A percentile compares a stretch with the other conserved stretches of the same genome.
These are phyloP conservation scores for Phytophthora syringae DNA, from an alignment of 352 stramenopile genomes.

Conservation along the genomic window DNA sequence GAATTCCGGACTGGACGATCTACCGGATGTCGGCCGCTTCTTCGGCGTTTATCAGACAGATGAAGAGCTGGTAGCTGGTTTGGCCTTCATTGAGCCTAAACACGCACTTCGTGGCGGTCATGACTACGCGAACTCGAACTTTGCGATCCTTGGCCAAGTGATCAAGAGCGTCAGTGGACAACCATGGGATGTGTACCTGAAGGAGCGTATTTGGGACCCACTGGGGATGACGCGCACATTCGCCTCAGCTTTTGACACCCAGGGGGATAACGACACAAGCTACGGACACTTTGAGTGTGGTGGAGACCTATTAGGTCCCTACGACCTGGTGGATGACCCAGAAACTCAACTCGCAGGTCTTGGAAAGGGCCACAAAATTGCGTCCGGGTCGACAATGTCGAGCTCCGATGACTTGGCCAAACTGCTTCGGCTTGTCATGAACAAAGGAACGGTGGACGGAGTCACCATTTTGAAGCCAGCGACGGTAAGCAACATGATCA, in stretches of 20 bases:
- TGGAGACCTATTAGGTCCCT: slow-evolving; percentile 52
- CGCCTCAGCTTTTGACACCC: slow-evolving; percentile 33
- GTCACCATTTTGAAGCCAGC: slow-evolving; percentile 50
- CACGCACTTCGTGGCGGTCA: slow-evolving; percentile 55
- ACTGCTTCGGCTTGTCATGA: slow-evolving; percentile 61
- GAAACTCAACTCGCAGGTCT: slow-evolving; percentile 43
- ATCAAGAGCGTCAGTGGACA: slow-evolving; percentile 54
- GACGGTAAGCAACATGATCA: slow-evolving; percentile 63
- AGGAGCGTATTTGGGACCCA: slow-evolving; percentile 55
- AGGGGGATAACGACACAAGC: slow-evolving; percentile 37
- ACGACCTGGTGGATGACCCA: slow-evolving; percentile 37
- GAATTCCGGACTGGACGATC: slow-evolving; percentile 57
- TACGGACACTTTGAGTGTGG: slow-evolving; percentile 61
- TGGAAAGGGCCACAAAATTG: slow-evolving; percentile 36
- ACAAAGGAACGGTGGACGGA: slow-evolving; percentile 66
- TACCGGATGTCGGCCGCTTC: slow-evolving; percentile 32
- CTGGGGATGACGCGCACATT: slow-evolving; percentile 70
- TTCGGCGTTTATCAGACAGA: slow-evolving; percentile 50
- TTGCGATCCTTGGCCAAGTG: slow-evolving; percentile 64
- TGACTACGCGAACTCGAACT: slow-evolving; percentile 72
- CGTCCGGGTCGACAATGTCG: slow-evolving; percentile 55
- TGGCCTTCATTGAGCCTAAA: slow-evolving; percentile 46
- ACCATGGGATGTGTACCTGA: slow-evolving; percentile 60
- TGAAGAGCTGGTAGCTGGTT: slow-evolving; percentile 40
- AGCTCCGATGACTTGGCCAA: slow-evolving; percentile 62